phyloP scores from a whole-genome alignment of 169 alveolate species.

The Cryptosporidium baileyi region DNA sequence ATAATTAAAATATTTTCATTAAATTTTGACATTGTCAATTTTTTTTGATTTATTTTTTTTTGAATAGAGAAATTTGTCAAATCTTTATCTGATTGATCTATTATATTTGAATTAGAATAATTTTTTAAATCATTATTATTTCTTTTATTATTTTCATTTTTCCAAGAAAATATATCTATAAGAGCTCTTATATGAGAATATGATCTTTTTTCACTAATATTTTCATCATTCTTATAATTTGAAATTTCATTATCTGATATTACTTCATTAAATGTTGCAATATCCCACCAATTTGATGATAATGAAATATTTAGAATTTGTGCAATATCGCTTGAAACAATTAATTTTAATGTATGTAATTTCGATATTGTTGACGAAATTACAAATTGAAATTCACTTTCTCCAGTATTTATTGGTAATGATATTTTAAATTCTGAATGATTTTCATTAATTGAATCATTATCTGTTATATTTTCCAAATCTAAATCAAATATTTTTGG shows the following conservation, averaged over 20 bases:
- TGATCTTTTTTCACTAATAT: background rate
- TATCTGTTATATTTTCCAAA: background rate
- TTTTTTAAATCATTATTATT: background rate
- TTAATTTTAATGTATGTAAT: constrained; percentile 29
- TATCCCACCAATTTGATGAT: constrained; percentile 66
- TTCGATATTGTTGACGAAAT: background rate
- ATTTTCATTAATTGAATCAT: background rate
- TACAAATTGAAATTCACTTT: constrained; percentile 48
- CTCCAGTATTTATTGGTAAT: constrained; percentile 19
- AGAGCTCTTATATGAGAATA: background rate
- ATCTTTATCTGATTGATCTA: background rate
- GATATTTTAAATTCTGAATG: background rate
- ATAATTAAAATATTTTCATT: constrained; percentile 23
- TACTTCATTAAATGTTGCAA: constrained; percentile 18
- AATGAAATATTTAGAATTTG: background rate
- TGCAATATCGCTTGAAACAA: constrained; percentile 2
- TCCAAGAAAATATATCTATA: background rate
- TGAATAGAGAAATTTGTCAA: background rate
- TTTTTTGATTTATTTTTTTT: background rate
- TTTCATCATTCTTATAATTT: background rate
- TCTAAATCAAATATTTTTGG: constrained; percentile 52
- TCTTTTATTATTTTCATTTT: background rate
- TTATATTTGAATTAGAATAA: background rate
- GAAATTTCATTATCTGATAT: background rate
- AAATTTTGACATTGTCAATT: background rate